Conservation (phyloP, 129 eudicot species). For the Tagetes erecta region DNA sequence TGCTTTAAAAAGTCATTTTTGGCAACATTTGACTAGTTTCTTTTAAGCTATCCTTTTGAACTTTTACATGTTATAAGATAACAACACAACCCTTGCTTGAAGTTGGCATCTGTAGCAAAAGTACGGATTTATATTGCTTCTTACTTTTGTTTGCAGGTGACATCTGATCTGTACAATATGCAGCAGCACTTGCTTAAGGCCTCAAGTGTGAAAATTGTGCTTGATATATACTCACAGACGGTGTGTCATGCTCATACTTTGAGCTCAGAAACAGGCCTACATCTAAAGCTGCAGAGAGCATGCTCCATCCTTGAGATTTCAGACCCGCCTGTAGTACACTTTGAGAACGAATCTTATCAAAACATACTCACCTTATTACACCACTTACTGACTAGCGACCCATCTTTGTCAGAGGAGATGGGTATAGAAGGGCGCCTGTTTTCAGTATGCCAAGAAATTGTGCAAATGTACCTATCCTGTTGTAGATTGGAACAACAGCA, state of each 20-base stretch:
- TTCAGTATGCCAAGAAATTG: slow-evolving; percentile 53
- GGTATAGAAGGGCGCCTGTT: slow-evolving; percentile 61
- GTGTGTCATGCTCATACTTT: slow-evolving; percentile 68
- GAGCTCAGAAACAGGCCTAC: slow-evolving; percentile 49
- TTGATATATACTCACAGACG: slow-evolving; percentile 56
- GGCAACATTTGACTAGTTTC: not conserved
- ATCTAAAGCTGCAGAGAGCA: slow-evolving; percentile 64
- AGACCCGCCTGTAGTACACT: slow-evolving; percentile 84
- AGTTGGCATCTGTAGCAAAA: not conserved
- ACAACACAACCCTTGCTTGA: not conserved
- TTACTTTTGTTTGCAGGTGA: slow-evolving; percentile 49
- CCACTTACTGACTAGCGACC: slow-evolving; percentile 50
- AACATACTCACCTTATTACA: slow-evolving; percentile 61
- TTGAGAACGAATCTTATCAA: slow-evolving; percentile 83
- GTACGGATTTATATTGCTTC: not conserved
- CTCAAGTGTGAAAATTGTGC: slow-evolving; percentile 47
- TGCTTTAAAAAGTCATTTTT: not conserved
- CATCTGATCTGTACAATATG: slow-evolving; percentile 70
- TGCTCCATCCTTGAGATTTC: slow-evolving; percentile 80
- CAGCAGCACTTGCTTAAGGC: slow-evolving; percentile 54
- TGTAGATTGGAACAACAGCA: slow-evolving; percentile 46
- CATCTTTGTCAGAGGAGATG: slow-evolving; percentile 53
- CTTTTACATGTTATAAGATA: not conserved
- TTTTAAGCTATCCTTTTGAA: not conserved
- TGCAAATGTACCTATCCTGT: slow-evolving; percentile 67